These are phyloP conservation scores for Tricharina praecox DNA, from an alignment of 495 filamentous ascomycete species.

Conservation along the genomic window DNA sequence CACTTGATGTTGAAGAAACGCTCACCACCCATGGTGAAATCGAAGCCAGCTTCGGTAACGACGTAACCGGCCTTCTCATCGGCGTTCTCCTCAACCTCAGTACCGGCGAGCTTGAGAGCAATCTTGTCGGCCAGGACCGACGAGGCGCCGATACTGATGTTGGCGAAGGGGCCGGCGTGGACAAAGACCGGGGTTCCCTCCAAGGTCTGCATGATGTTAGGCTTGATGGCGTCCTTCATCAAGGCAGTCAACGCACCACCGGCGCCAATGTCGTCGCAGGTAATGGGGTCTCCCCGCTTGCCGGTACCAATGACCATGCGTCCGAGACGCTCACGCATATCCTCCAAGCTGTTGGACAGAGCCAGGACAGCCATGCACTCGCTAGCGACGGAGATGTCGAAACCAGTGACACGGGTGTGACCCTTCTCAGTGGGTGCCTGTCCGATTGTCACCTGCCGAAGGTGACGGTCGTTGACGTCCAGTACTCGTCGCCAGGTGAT, in stretches of 20 bases:
- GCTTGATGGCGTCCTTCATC: constrained; percentile 97
- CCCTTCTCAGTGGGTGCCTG: constrained; percentile 82
- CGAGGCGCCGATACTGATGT: constrained; percentile 92
- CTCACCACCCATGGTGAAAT: constrained; percentile 99
- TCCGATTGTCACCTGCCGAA: constrained; percentile 74
- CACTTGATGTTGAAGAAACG: constrained; percentile 99
- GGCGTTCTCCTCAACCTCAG: constrained; percentile 83
- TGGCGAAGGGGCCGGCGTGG: constrained; percentile 92
- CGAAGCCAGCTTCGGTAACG: constrained; percentile 95
- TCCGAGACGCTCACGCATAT: constrained; percentile 82
- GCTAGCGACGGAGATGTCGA: constrained; percentile 93
- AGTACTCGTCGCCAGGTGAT: constrained; percentile 94
- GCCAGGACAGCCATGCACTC: constrained; percentile 98
- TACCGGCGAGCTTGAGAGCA: constrained; percentile 86
- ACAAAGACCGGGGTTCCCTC: constrained; percentile 96
- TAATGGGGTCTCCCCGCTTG: constrained; percentile 70
- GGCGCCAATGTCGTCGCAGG: constrained; percentile 84
- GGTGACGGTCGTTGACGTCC: constrained; percentile 91
- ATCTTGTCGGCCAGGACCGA: constrained; percentile 89
- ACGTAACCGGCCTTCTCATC: constrained; percentile 76
- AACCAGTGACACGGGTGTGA: constrained; percentile 64
- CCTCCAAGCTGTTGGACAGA: constrained; percentile 66
- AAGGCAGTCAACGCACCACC: constrained; percentile 84
- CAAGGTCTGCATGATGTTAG: constrained; percentile 94
- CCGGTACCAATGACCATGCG: constrained; percentile 94